Conservation (phyloP, 768 basidiomycete species). For the Amanita molliuscula region DNA sequence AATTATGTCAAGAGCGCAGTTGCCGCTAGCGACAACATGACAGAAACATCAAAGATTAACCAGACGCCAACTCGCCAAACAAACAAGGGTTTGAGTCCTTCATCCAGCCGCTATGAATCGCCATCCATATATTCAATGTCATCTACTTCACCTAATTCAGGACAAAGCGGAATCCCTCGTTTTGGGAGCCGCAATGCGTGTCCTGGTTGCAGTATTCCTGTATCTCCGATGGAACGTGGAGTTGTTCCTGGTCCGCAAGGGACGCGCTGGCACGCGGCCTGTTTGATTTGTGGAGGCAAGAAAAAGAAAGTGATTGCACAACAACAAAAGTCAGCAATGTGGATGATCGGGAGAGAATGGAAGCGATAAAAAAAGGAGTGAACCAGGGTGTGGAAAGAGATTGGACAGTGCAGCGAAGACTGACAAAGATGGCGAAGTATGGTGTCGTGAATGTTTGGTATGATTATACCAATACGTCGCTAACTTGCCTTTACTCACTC, state of each 20-base stretch:
- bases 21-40: not conserved
- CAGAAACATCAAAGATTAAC: not conserved
- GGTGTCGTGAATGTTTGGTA: slow-evolving; percentile 82
- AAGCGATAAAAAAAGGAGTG: slow-evolving; percentile 35
- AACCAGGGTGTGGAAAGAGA: slow-evolving; percentile 75
- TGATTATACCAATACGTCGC: slow-evolving; percentile 16
- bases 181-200: slow-evolving; percentile 56
- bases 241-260: slow-evolving; percentile 81
- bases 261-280: slow-evolving; percentile 68
- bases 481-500: not conserved
- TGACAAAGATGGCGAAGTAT: slow-evolving; percentile 58
- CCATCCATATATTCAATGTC: slow-evolving; percentile 11
- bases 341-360: slow-evolving; percentile 23
- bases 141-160: slow-evolving; percentile 22
- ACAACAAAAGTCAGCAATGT: slow-evolving; percentile 19
- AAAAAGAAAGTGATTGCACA: slow-evolving; percentile 17
- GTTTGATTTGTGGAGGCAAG: slow-evolving; percentile 76
- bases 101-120: slow-evolving; percentile 19
- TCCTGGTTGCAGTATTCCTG: slow-evolving; percentile 64
- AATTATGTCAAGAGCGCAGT: slow-evolving; percentile 6
- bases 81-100: slow-evolving; percentile 5
- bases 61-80: not conserved
- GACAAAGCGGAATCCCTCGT: slow-evolving; percentile 24
- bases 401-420: slow-evolving; percentile 76
- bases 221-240: slow-evolving; percentile 78